Evolutionary conservation across 331 rosid genomes (phyloP).

Genomic region (Saraca asoca): DNA sequence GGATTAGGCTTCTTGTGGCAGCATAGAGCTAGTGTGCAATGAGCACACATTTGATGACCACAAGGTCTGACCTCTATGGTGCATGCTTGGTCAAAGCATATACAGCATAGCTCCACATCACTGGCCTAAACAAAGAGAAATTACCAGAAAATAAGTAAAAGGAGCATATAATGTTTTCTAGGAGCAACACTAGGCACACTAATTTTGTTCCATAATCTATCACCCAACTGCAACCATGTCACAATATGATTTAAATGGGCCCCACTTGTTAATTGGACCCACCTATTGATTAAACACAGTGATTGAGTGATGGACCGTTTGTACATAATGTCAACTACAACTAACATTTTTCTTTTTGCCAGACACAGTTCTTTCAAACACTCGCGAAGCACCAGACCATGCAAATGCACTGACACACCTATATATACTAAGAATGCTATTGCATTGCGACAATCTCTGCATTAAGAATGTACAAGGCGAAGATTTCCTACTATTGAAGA

Average conservation of each 20-base stretch:
- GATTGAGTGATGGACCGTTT: no score
- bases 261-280: no score
- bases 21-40: constrained; percentile 82
- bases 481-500: not conserved
- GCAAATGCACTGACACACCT: not conserved
- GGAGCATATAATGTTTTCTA: no score
- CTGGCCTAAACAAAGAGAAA: constrained; percentile 53
- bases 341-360: not conserved
- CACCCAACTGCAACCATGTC: no score
- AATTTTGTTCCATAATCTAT: no score
- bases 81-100: constrained; percentile 91
- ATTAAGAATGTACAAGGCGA: not conserved
- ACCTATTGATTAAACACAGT: no score
- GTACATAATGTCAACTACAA: no score
- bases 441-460: not conserved
- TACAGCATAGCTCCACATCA: constrained; percentile 72
- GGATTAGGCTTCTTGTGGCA: constrained; percentile 83
- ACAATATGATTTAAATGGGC: no score
- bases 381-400: not conserved
- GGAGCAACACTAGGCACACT: no score
- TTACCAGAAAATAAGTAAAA: constrained; percentile 29
- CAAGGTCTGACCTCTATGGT: constrained; percentile 84
- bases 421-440: not conserved
- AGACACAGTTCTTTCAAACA: not conserved
- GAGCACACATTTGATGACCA: constrained; percentile 94